Evolutionary conservation across 805 yeast genomes (phyloP).

Genomic region (Maudiozyma bulderi): DNA sequence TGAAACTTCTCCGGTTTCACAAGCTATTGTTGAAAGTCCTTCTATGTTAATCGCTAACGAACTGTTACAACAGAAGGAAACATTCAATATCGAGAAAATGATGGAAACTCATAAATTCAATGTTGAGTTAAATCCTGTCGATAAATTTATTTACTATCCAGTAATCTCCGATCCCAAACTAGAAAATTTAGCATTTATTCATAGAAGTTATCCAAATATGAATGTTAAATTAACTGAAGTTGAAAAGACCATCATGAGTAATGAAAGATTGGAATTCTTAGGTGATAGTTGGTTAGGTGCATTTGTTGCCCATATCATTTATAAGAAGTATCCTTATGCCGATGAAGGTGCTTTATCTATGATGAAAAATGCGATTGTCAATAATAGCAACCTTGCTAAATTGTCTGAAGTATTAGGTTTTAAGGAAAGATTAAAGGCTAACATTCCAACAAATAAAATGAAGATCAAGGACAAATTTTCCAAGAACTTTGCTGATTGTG

Average conservation of each 20-base stretch:
- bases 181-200: conserved; percentile 18
- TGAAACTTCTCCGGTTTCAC: conserved; percentile 4
- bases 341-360: conserved; percentile 69
- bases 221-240: conserved; percentile 9
- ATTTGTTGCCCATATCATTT: conserved; percentile 55
- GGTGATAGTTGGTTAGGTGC: conserved; percentile 76
- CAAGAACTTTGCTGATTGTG: conserved; percentile 57
- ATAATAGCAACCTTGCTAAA: conserved; percentile 55
- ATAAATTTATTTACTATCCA: conserved; percentile 13
- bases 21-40: conserved; percentile 11
- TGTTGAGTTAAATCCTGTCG: conserved; percentile 5
- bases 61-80: not conserved
- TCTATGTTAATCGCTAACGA: conserved; percentile 8
- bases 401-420: conserved; percentile 59
- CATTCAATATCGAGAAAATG: conserved; percentile 2
- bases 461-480: conserved; percentile 47
- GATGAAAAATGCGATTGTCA: conserved; percentile 55
- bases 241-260: conserved; percentile 22
- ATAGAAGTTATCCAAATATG: conserved; percentile 14
- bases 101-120: conserved; percentile 8
- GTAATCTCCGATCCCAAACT: conserved; percentile 11
- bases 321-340: conserved; percentile 49
- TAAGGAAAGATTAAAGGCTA: conserved; percentile 41
- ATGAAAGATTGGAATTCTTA: conserved; percentile 75
- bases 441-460: conserved; percentile 36